Evolutionary conservation across 441 rosid genomes (phyloP), one percentile per base, ranked within the genome.

Genomic region (Cnidoscolus chayamansa): DNA sequence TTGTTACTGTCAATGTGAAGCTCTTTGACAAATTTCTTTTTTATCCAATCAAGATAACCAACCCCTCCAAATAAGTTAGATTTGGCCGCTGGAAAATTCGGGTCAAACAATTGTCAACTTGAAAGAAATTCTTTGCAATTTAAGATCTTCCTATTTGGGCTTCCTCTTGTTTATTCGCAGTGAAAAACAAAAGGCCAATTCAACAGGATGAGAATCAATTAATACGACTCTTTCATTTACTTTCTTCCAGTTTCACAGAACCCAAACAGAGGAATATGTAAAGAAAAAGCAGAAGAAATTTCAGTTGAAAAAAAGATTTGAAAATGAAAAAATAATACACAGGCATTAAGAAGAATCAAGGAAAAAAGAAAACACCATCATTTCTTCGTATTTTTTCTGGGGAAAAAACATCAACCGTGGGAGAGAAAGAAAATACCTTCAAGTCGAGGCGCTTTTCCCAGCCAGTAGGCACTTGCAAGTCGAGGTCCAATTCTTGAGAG

Each of bases 391-490:
- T 12, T 68, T 80, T 77, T 59, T 64, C 74, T 37, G 48, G 80
- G 78, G 80, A 76, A 74, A 25, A 56, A 79, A 73, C 72, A 73
- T 3, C 25, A 6, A 25, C 25, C 25, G 74, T n/a, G 67, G 4
- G 25, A 67, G 48, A 71, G 32, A 40, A 58, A 19, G 19, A 67
- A 63, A 63, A 16, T 78, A 92, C 97, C 91, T 90, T 88, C 71
- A 92, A 78, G 72, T 94, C 97, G 16, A 92, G 86, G 37, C 91
- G 89, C 73, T 92, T 94, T 75, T 94, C 97, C 89, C 92, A 94
- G 48, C 98, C 98, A 25, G 45, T 58, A 13, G 98, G 97, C 25
- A 92, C 98, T 65, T 89, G 85, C 12, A 87, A 78, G 64, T 94
- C 97, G 53, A 94, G 90, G 88, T 94, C 95, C 70, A 92, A 82